Evolutionary conservation across 345 rosid species (phyloP).

Genomic region (Firmiana major): DNA sequence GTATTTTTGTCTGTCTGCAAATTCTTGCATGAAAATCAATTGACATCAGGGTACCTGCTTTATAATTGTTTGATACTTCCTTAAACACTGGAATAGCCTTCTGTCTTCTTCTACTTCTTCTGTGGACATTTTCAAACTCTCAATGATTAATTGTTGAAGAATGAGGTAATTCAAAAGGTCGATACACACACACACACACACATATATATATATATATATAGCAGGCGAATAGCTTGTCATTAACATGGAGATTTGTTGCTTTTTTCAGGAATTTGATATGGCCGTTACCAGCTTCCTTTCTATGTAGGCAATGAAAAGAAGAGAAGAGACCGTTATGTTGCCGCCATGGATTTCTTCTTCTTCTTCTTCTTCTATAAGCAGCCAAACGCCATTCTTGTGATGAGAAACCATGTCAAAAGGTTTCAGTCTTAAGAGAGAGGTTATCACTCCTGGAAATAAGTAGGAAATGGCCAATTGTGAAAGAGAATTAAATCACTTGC

Average conservation of each 20-base stretch:
- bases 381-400: constrained; percentile 7
- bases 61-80: constrained; percentile 30
- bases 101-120: constrained; percentile 30
- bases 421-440: neutral
- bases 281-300: neutral
- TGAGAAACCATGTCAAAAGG: neutral
- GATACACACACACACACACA: no score
- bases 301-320: neutral
- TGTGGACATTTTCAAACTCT: neutral
- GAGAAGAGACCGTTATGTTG: neutral
- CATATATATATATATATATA: neutral
- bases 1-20: neutral
- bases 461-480: neutral
- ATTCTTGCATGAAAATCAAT: neutral
- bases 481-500: neutral
- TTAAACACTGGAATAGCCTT: constrained; percentile 29
- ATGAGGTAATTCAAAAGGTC: neutral
- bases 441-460: neutral
- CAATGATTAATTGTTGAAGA: neutral
- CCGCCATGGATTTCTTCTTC: neutral
- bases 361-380: neutral
- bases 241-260: neutral
- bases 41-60: constrained; percentile 30
- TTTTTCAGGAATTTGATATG: neutral
- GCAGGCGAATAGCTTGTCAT: neutral